Evolutionary conservation across 2,329 filamentous ascomycete genomes (phyloP).

Genomic region (Calonectria pauciramosa): DNA sequence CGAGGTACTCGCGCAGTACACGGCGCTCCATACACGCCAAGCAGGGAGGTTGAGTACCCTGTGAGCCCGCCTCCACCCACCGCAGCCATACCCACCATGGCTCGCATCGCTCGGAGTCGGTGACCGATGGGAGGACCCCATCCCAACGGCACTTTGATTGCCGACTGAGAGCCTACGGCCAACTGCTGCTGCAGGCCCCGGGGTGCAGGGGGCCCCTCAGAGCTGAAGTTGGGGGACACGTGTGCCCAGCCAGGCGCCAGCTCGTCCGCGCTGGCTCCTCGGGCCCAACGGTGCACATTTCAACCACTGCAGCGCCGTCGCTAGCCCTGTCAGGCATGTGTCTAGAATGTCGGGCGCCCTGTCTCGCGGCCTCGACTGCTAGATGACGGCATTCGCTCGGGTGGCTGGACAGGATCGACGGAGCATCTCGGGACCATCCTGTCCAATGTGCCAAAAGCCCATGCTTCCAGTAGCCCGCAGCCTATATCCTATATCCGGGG

Average conservation of each 20-base stretch:
- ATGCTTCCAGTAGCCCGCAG: neutral
- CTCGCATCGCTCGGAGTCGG: conserved; percentile 14
- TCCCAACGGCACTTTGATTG: conserved; percentile 27
- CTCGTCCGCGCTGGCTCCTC: neutral
- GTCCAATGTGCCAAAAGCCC: neutral
- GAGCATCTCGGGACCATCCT: neutral
- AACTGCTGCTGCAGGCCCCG: conserved; percentile 4
- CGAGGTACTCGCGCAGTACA: conserved; percentile 5
- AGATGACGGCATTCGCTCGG: neutral
- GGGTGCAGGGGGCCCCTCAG: conserved; percentile 1
- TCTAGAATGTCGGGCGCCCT: neutral
- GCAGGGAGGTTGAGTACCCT: conserved; percentile 10
- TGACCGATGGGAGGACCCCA: conserved; percentile 13
- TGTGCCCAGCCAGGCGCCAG: conserved; percentile 4
- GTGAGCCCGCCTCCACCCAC: conserved; percentile 4
- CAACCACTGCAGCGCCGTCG: neutral
- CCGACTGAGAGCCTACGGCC: conserved; percentile 11
- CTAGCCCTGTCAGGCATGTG: conserved; percentile 11
- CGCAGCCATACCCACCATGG: neutral
- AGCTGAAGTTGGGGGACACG: conserved; percentile 10
- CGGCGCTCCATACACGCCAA: neutral
- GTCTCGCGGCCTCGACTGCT: neutral
- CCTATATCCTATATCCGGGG: neutral
- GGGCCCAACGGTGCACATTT: conserved; percentile 6
- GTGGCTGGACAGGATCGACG: neutral